Percentiles rank a stretch among this genome's conserved stretches.
These are phyloP conservation scores for Diplodia seriata DNA, from an alignment of 2,329 filamentous ascomycete species.

Conservation along the genomic window DNA sequence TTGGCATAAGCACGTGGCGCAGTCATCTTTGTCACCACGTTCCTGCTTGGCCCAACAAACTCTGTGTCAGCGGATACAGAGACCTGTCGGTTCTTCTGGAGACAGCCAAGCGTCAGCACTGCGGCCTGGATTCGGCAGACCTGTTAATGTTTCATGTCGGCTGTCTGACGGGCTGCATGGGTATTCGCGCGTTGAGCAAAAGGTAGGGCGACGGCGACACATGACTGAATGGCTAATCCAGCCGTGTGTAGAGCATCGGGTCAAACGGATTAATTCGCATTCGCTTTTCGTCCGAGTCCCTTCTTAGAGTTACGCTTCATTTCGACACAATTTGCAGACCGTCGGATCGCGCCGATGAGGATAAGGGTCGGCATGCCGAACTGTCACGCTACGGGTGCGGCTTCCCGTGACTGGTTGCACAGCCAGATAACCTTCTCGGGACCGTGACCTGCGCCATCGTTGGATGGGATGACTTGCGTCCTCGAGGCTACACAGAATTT, in stretches of 20 bases:
- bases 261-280: not conserved
- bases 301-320: not conserved
- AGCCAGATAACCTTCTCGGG: slow-evolving; percentile 7
- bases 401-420: not conserved
- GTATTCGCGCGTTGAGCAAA: not conserved
- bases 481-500: not conserved
- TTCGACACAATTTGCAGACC: not conserved
- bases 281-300: not conserved
- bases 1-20: slow-evolving; percentile 14
- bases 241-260: not conserved
- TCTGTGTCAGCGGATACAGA: not conserved
- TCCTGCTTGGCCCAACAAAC: not conserved
- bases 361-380: slow-evolving; percentile 16
- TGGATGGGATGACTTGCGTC: not conserved
- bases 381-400: not conserved
- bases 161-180: slow-evolving; percentile 18
- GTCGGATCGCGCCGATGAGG: not conserved
- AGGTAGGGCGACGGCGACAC: not conserved
- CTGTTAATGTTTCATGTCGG: not conserved
- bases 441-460: not conserved
- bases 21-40: not conserved
- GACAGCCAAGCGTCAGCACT: not conserved
- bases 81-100: not conserved
- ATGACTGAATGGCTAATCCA: not conserved
- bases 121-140: not conserved